Base-by-base conservation (phyloP, 2,329 filamentous ascomycete genomes). In the Gnomoniopsis smithogilvyi region DNA sequence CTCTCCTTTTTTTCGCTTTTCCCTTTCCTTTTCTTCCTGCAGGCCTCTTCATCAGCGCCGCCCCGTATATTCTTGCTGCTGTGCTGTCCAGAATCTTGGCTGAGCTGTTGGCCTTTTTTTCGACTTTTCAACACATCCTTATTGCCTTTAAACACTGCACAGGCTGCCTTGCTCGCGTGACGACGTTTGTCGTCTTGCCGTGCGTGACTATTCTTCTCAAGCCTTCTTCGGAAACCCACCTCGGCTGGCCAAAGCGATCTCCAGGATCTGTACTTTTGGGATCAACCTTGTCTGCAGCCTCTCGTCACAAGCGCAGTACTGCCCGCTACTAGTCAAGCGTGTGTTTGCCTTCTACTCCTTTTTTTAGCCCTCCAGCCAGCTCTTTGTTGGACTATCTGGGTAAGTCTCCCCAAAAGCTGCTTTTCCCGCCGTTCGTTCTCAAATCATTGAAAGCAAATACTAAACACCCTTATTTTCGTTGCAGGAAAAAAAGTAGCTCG, bases 1-100 rank as follows among this genome's bases (percentile, higher is more conserved):
- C 56, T 38, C 56, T 51, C 53, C 56, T 56, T 51, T 55, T 60
- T 60, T 60, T 60, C 8, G 38, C 15, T 53, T 56, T 52, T 38
- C 26, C 36, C 38, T 56, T 33, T 38, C 51, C 24, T 22, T 51
- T 21, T 49, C 36, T 49, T 34, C 24, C 36, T 48, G 11, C 51
- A 11, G 17, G 22, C 12, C 22, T 36, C 36, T 22, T 43, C 47
- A 50, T 48, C 46, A 56, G 47, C 15, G 34, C 34, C 24, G 46
- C 54, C 52, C 45, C 34, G 36, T 56, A 43, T 49, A 43, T 34
- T 33, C 45, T 11, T 15, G 4, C 45, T 47, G 45, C 45, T 47
- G 45, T 47, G 45, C 21, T 47, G 45, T 47, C 45, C 45, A 24
- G 21, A 22, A 47, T 10, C 14, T n/a, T n/a, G 38, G 14, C n/a